Base-by-base conservation (phyloP, 1,284 basidiomycete species). In the Pseudozyma hubeiensis region DNA sequence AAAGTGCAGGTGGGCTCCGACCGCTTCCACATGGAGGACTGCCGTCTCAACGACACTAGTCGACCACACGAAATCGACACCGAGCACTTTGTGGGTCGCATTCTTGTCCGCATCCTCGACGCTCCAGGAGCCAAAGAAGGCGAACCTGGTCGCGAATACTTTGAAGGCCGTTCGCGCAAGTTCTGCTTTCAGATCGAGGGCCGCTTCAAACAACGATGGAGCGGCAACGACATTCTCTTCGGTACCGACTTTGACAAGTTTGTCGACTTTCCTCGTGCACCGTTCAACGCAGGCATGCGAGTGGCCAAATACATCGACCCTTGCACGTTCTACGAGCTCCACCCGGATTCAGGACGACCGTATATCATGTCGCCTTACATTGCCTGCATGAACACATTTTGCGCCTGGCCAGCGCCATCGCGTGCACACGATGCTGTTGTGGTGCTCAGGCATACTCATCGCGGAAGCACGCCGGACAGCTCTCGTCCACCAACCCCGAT, bases 141-240 rank as follows among this genome's bases (percentile, higher is more conserved):
- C 51, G 77, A 83, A 46, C 62, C 73, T 11, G 81, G 81, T 7
- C 61, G 77, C 13, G 81, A 83, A 37, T 83, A 83, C 67, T 83
- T 83, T 24, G 50, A 65, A 51, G 84, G 84, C 7, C 74, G 86
- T 14, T 78, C 78, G 3, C 68, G 86, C 45, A 83, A 82, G 51
- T 86, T 86, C 53, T 84, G 82, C 57, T 86, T 86, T 54, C 80
- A 86, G 58, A 85, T 86, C 64, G 85, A 86, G 56, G 86, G 86
- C 7, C 75, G 84, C 11, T 86, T 86, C 80, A 85, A 85, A 54
- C 68, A 77, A 43, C 68, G 67, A 17, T 77, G 74, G 69, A 74
- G 49, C 40, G 81, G 80, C 10, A 72, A 78, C 56, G 76, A 83
- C 44, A 56, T 83, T 9, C 72, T 79, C 40, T 83, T 83, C 43